Conservation (phyloP, 352 stramenopile species). For the Phytophthora pinifolia region DNA sequence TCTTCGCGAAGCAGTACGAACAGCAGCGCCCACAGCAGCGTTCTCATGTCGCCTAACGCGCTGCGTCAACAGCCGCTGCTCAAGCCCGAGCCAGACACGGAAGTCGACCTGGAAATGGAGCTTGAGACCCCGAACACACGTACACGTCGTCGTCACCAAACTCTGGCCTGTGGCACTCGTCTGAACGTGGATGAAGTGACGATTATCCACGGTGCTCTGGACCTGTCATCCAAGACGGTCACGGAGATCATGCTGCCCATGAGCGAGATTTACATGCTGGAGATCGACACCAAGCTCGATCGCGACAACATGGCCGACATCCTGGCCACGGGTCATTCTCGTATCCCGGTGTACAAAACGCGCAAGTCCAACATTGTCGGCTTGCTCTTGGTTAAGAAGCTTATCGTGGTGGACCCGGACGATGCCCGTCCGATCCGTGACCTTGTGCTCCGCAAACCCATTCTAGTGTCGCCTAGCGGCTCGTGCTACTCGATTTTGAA, state of each 20-base stretch:
- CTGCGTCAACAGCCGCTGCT: slow-evolving; percentile 29
- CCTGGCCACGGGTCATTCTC: slow-evolving; percentile 79
- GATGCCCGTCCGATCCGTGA: slow-evolving; percentile 66
- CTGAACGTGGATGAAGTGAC: slow-evolving; percentile 87
- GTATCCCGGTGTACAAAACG: slow-evolving; percentile 88
- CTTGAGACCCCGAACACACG: slow-evolving; percentile 19
- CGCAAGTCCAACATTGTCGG: slow-evolving; percentile 80
- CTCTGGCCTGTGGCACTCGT: slow-evolving; percentile 37
- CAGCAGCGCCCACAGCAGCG: slow-evolving; percentile 15
- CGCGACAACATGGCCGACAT: slow-evolving; percentile 82
- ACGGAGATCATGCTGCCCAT: slow-evolving; percentile 88
- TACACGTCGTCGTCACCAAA: slow-evolving; percentile 32
- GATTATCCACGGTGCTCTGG: slow-evolving; percentile 91
- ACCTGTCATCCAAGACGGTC: slow-evolving; percentile 87
- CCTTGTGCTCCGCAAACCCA: slow-evolving; percentile 66
- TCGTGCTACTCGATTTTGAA: slow-evolving; percentile 91
- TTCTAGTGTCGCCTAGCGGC: slow-evolving; percentile 79
- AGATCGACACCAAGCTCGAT: slow-evolving; percentile 74
- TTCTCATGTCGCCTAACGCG: slow-evolving; percentile 25
- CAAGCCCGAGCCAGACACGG: slow-evolving; percentile 21
- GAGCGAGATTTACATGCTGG: slow-evolving; percentile 82
- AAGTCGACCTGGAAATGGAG: slow-evolving; percentile 16
- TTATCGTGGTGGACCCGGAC: slow-evolving; percentile 89
- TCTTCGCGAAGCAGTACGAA: slow-evolving; percentile 10
- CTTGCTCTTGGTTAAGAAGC: slow-evolving; percentile 84